phyloP scores from a whole-genome alignment of 2,329 filamentous ascomycete species.

The Albifimbria verrucaria region DNA sequence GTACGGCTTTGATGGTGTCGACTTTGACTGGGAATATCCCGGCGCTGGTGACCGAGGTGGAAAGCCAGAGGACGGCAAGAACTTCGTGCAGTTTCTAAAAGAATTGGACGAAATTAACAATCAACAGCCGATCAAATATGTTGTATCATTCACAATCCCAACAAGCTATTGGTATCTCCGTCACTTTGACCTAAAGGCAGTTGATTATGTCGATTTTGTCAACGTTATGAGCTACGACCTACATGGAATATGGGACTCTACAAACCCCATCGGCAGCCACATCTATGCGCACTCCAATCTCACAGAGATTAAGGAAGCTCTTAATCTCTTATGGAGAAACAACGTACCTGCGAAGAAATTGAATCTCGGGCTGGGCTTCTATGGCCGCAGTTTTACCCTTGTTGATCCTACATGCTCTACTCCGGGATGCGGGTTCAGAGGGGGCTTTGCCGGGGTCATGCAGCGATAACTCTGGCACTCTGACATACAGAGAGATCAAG shows the following conservation, averaged over 20 bases:
- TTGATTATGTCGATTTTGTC: constrained; percentile 29
- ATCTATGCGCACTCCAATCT: constrained; percentile 42
- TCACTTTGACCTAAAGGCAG: constrained; percentile 15
- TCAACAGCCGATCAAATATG: constrained; percentile 6
- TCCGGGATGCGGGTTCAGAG: constrained; percentile 13
- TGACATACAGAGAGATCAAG: constrained; percentile 20
- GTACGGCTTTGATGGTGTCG: constrained; percentile 23
- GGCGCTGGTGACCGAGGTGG: constrained; percentile 18
- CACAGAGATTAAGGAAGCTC: constrained; percentile 38
- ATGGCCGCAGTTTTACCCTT: constrained; percentile 27
- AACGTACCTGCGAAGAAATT: constrained; percentile 37
- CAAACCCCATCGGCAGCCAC: constrained; percentile 26
- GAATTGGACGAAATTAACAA: constrained; percentile 8
- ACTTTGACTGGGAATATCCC: constrained; percentile 26
- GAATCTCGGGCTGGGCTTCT: constrained; percentile 39
- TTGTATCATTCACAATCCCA: constrained; percentile 19
- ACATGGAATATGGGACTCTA: constrained; percentile 37
- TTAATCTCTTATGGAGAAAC: constrained; percentile 44
- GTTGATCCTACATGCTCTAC: constrained; percentile 10
- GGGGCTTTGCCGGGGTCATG: constrained; percentile 15
- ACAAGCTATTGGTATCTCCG: constrained; percentile 27
- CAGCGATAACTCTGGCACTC: constrained; percentile 18
- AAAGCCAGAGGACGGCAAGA: constrained; percentile 14
- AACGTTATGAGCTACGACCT: constrained; percentile 43
- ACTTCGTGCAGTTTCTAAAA: constrained; percentile 18